These are phyloP conservation scores for Cordyceps pruinosa DNA, from an alignment of 2,329 filamentous ascomycete species.

Conservation along the genomic window DNA sequence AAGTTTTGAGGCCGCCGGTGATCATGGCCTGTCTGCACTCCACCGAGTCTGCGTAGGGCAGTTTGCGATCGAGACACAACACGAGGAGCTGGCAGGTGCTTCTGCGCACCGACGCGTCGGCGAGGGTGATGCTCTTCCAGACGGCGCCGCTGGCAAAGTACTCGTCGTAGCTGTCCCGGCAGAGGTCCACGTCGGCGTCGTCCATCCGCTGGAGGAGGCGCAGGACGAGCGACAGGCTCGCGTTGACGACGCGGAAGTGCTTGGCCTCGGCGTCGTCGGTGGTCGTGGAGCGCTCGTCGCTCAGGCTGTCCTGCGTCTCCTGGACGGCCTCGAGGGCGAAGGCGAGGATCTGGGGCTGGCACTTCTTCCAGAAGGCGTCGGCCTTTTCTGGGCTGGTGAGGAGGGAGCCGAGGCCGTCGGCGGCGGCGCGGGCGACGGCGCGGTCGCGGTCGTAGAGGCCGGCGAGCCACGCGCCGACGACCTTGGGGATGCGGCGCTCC, in stretches of 20 bases:
- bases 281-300: slow-evolving; percentile 79
- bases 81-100: slow-evolving; percentile 45
- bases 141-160: slow-evolving; percentile 61
- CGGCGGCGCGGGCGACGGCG: slow-evolving; percentile 66
- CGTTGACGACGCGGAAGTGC: slow-evolving; percentile 65
- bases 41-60: slow-evolving; percentile 42
- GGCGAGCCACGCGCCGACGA: slow-evolving; percentile 85
- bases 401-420: slow-evolving; percentile 67
- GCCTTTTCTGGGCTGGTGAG: slow-evolving; percentile 77
- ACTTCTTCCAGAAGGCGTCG: slow-evolving; percentile 68
- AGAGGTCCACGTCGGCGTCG: slow-evolving; percentile 49
- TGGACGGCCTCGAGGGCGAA: slow-evolving; percentile 74
- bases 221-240: slow-evolving; percentile 48
- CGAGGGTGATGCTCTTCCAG: slow-evolving; percentile 60
- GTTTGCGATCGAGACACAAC: slow-evolving; percentile 39
- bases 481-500: slow-evolving; percentile 66
- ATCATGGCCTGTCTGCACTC: slow-evolving; percentile 56
- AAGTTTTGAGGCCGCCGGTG: slow-evolving; percentile 63
- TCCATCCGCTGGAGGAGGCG: slow-evolving; percentile 45
- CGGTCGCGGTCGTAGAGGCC: slow-evolving; percentile 83
- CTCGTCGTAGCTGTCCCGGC: slow-evolving; percentile 53
- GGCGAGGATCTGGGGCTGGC: slow-evolving; percentile 72
- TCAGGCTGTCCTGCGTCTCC: slow-evolving; percentile 75
- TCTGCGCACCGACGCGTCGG: slow-evolving; percentile 48
- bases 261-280: slow-evolving; percentile 81